Evolutionary conservation across 371 early-diverging fungal genomes (phyloP).

Genomic region (Rhizopus sp.): DNA sequence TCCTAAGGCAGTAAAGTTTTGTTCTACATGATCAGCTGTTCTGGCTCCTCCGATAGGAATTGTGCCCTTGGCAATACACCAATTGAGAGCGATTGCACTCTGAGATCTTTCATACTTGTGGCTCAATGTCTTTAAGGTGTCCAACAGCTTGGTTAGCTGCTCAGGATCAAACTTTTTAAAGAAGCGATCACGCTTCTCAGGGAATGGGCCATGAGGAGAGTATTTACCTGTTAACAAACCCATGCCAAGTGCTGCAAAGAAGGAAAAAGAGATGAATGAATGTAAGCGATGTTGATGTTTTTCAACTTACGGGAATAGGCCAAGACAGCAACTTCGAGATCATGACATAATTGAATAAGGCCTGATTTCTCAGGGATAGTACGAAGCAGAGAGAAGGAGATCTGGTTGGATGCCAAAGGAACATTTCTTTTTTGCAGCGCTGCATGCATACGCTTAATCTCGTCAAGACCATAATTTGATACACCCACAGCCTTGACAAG

Average conservation of each 20-base stretch:
- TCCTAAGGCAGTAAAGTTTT: constrained; percentile 49
- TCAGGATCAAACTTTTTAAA: constrained; percentile 29
- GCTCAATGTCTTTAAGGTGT: constrained; percentile 27
- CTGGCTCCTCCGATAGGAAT: constrained; percentile 60
- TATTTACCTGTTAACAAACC: constrained; percentile 57
- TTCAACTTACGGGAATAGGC: constrained; percentile 54
- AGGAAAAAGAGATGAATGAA: not conserved
- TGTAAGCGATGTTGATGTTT: not conserved
- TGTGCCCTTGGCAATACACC: constrained; percentile 54
- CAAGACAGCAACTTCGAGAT: constrained; percentile 60
- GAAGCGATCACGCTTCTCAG: constrained; percentile 23
- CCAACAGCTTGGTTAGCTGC: constrained; percentile 30
- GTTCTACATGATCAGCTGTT: constrained; percentile 53
- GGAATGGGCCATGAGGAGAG: constrained; percentile 43
- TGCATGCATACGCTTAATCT: constrained; percentile 51
- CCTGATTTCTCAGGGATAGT: constrained; percentile 55
- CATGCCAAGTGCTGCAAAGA: constrained; percentile 40
- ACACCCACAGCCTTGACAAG: constrained; percentile 69
- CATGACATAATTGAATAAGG: constrained; percentile 53
- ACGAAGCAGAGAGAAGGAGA: constrained; percentile 52
- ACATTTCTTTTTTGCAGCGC: constrained; percentile 53
- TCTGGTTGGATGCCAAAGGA: constrained; percentile 58
- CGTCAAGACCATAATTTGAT: constrained; percentile 61
- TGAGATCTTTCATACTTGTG: constrained; percentile 27
- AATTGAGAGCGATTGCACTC: constrained; percentile 48